Evolutionary conservation across 2,329 filamentous ascomycete species (phyloP).

Genomic region (Diaporthe nobilis): DNA sequence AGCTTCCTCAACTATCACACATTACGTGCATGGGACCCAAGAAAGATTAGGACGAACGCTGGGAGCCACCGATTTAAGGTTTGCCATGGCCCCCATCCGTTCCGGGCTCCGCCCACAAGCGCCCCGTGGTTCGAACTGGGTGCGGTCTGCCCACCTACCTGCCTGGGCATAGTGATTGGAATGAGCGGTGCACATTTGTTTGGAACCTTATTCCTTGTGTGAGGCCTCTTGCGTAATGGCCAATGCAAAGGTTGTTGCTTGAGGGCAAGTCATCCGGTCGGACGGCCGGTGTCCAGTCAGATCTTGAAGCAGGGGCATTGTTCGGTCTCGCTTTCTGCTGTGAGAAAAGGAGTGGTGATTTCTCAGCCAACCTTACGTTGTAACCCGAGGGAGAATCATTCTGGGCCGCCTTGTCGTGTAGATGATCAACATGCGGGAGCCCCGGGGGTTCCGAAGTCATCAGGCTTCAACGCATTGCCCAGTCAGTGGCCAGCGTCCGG

Average conservation of each 20-base stretch:
- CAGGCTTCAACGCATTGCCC: background rate
- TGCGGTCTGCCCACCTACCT: background rate
- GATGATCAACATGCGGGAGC: background rate
- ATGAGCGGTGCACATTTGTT: background rate
- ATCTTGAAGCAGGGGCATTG: background rate
- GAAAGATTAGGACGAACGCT: slow-evolving; percentile 22
- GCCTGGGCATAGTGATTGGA: background rate
- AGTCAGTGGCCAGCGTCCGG: background rate
- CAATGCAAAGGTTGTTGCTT: background rate
- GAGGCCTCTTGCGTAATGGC: background rate
- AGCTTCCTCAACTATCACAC: background rate
- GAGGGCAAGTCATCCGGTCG: background rate
- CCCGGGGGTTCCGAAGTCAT: background rate
- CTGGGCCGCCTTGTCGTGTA: no score
- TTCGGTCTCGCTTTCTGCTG: background rate
- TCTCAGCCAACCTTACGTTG: no score
- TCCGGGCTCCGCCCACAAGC: slow-evolving; percentile 10
- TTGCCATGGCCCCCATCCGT: slow-evolving; percentile 1
- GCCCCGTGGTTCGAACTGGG: background rate
- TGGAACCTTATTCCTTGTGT: background rate
- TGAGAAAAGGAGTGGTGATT: background rate
- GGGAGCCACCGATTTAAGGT: background rate
- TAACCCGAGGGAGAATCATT: background rate
- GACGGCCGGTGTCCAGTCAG: background rate
- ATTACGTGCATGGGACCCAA: slow-evolving; percentile 22